phyloP scores from a whole-genome alignment of 352 stramenopile species.

The Globisporangium heterothallicum region DNA sequence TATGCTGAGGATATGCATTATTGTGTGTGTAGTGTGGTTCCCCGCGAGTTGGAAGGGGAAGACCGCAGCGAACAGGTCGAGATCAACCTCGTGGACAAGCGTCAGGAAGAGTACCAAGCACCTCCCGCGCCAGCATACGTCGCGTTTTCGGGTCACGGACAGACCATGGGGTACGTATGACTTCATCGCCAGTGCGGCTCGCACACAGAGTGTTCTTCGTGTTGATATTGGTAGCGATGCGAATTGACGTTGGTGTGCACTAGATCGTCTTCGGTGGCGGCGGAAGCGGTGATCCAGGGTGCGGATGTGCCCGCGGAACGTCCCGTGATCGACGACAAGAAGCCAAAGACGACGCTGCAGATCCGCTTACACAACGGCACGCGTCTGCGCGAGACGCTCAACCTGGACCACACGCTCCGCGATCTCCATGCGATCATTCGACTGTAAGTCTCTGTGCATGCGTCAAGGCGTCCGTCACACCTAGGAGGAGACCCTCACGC shows the following conservation, averaged over 20 bases:
- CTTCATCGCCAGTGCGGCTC: too few species aligned
- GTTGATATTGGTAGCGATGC: too few species aligned
- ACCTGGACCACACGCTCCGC: conserved; percentile 84
- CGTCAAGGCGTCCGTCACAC: too few species aligned
- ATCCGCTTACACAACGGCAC: conserved; percentile 83
- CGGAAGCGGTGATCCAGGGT: conserved; percentile 43
- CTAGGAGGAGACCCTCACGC: too few species aligned
- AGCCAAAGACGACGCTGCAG: conserved; percentile 85
- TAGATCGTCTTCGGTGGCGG: conserved; percentile 33
- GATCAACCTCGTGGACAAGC: conserved; percentile 83
- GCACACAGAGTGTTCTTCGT: too few species aligned
- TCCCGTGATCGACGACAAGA: conserved; percentile 78
- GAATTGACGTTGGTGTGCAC: not conserved
- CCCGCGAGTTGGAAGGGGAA: conserved; percentile 67
- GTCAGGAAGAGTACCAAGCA: conserved; percentile 76
- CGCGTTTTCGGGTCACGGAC: conserved; percentile 79
- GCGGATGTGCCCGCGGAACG: conserved; percentile 27
- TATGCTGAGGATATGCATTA: conserved; percentile 1
- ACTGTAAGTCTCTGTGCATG: conserved; percentile 32
- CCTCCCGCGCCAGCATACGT: conserved; percentile 72
- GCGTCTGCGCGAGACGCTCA: conserved; percentile 77
- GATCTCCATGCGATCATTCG: conserved; percentile 87
- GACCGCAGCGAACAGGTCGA: conserved; percentile 66
- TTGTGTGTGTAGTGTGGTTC: conserved; percentile 43
- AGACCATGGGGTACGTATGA: conserved; percentile 58